These are phyloP conservation scores for Trichoderma pleuroti DNA, from an alignment of 2,329 filamentous ascomycete genomes.

Conservation along the genomic window DNA sequence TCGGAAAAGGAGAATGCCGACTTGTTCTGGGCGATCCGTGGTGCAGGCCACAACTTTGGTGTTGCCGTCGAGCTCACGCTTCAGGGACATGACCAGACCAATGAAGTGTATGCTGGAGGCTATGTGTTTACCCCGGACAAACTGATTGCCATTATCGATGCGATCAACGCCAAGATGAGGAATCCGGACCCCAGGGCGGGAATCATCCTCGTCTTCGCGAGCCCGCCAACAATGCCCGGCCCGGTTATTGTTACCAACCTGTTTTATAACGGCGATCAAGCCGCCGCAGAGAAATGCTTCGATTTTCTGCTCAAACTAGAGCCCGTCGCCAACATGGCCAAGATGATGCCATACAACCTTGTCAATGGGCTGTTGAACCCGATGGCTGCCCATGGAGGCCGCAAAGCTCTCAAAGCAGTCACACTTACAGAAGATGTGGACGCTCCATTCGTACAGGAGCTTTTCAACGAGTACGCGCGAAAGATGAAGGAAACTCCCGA, in stretches of 20 bases:
- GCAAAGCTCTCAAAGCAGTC: slow-evolving; percentile 38
- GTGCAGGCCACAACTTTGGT: slow-evolving; percentile 45
- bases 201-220: slow-evolving; percentile 32
- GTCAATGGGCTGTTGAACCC: slow-evolving; percentile 34
- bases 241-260: slow-evolving; percentile 17
- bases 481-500: slow-evolving; percentile 26
- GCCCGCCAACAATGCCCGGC: background rate
- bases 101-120: slow-evolving; percentile 31
- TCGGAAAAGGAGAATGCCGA: slow-evolving; percentile 40
- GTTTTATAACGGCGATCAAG: slow-evolving; percentile 29
- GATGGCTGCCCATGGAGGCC: slow-evolving; percentile 34
- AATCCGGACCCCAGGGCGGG: slow-evolving; percentile 24
- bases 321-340: slow-evolving; percentile 34
- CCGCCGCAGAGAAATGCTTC: slow-evolving; percentile 36
- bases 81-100: slow-evolving; percentile 28
- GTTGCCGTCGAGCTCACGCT: slow-evolving; percentile 39
- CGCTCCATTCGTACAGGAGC: background rate
- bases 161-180: slow-evolving; percentile 24
- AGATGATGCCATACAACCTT: slow-evolving; percentile 38
- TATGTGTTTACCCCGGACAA: slow-evolving; percentile 28
- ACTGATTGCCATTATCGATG: slow-evolving; percentile 26
- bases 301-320: slow-evolving; percentile 34
- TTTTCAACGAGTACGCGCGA: slow-evolving; percentile 27
- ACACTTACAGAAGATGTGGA: slow-evolving; percentile 40
- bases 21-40: slow-evolving; percentile 48